Base-by-base conservation (phyloP, 176 grass and related monocot species). In the Raddia distichophylla region DNA sequence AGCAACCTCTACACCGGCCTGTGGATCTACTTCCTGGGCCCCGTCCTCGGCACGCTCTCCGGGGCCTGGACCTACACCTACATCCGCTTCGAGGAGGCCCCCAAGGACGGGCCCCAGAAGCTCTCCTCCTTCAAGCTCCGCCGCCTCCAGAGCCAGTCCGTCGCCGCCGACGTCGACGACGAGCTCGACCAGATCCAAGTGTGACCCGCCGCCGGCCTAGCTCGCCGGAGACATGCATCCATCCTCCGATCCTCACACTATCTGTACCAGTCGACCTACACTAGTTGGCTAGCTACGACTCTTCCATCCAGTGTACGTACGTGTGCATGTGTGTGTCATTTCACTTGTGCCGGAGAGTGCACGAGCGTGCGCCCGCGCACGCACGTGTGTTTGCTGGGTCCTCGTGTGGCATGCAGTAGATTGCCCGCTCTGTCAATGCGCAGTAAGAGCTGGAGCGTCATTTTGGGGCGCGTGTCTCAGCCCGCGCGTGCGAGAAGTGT, bases 11-110 rank as follows among this genome's bases (percentile, higher is more conserved):
- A 78, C 89, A 18, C 77, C 4, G 89, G 87, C 8, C 93, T 99
- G 14, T 99, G 96, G 96, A 79, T 99, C 64, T 99, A 99, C 81
- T 95, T 99, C 69, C n/a, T 95, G 0, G 96, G 93, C 6, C 96
- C 96, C 17, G 91, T 91, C 14, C 52, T 93, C 0, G 93, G 93
- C 65, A 95, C 96, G 3, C 52, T 99, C 54, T 78, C 84, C 5
- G 96, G 96, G 5, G 93, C 89, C 4, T 89, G 85, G 69, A 79
- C 91, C 18, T 99, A 99, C 87, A 91, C 78, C 68, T 86, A 64
- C 66, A 93, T 95, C 43, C 89, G 93, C 37, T 83, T 91, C 73
- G 78, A 94, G n/a, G 88, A 88, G 6, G 3, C 17, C 67, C 53
- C 71, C 67, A 82, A 80, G 47, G 63, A 82, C 86, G 47, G 19